Conservation (phyloP, 73 alveolate genomes). For the Durusdinium trenchii region DNA sequence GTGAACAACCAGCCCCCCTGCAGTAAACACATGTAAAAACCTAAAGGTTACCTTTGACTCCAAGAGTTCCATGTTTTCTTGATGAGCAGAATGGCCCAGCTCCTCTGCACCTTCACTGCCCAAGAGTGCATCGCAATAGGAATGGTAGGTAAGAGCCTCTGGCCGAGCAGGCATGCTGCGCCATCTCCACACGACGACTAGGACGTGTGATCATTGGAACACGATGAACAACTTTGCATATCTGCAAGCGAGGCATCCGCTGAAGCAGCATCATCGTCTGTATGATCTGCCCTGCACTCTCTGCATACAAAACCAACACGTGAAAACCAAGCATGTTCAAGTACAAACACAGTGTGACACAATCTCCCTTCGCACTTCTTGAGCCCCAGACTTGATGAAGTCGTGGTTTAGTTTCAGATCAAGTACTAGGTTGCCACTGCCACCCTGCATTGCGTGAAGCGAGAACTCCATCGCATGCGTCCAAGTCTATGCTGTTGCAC, state of each 20-base stretch:
- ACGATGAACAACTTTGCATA: background rate
- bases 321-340: background rate
- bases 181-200: background rate
- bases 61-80: too few species aligned
- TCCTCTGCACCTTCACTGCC: slow-evolving; percentile 61
- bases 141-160: slow-evolving; percentile 81
- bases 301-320: too few species aligned
- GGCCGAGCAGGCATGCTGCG: background rate
- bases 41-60: too few species aligned
- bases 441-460: slow-evolving; percentile 11
- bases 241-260: background rate
- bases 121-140: slow-evolving; percentile 81
- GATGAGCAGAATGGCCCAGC: too few species aligned
- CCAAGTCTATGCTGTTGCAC: background rate
- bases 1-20: too few species aligned
- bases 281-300: slow-evolving; percentile 24
- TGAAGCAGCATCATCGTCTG: slow-evolving; percentile 34
- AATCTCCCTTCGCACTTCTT: background rate
- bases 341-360: background rate
- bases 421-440: slow-evolving; percentile 24
- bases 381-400: background rate
- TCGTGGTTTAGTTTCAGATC: slow-evolving; percentile 50
- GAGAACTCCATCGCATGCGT: background rate
- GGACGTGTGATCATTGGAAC: background rate
- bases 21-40: too few species aligned